Base-by-base conservation (phyloP, 2,329 filamentous ascomycete species). In the Apiospora kogelbergensis region DNA sequence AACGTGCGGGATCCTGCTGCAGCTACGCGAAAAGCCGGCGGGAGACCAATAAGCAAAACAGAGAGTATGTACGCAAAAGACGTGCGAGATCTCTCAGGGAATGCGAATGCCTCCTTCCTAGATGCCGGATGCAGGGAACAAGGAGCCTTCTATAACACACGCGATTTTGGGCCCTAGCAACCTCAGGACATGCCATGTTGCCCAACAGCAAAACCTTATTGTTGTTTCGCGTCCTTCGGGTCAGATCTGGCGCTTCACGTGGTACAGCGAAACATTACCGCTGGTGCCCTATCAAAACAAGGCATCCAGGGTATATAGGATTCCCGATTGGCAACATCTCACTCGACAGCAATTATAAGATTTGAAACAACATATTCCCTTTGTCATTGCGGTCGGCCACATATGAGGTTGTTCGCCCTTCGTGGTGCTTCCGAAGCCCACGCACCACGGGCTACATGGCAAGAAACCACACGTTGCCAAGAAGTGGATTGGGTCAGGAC, bases 401-500 rank as follows among this genome's bases (percentile, higher is more conserved):
- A 13, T 26, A 13, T 57, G 48, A 30, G 24, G 26, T 11, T 7
- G 30, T n/a, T 10, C 11, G 45, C 6, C 7, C 30, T 60, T 60
- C 26, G 30, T 60, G 53, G 30, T 60, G 53, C 53, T 60, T n/a
- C 20, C 30, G 26, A 20, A 60, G 17, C 30, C 53, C 22, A 22
- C 20, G 42, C n/a, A n/a, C n/a, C 44, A 53, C 24, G 48, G 53
- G 30, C 30, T 60, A 60, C 53, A 37, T 60, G 53, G 30, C 26
- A n/a, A 60, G 53, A 60, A 60, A n/a, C 17, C 53, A 60, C 53
- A 60, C 26, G 17, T 37, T 60, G 53, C 40, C 45, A 26, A 67
- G 24, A 41, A 67, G 45, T 60, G 53, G 44, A 63, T 30, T 30
- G 17, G 37, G 41, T n/a, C 30, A 64, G 65, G 63, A 45, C 66